phyloP scores from a whole-genome alignment of 352 stramenopile species.

The Phytophthora pistaciae region DNA sequence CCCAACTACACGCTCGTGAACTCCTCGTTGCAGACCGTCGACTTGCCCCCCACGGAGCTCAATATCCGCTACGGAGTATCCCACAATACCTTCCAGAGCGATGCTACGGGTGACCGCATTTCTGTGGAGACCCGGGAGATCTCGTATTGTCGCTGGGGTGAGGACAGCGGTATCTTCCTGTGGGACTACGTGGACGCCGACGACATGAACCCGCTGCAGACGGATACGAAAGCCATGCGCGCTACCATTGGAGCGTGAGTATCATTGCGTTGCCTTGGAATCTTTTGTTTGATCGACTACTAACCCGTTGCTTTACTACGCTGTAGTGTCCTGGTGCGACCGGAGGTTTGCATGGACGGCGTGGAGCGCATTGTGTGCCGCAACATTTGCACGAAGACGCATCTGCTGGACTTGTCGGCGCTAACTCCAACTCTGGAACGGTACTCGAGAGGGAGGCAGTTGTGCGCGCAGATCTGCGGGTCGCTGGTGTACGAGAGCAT shows the following conservation, averaged over 20 bases:
- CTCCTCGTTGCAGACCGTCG: conserved; percentile 22
- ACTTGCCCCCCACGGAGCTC: conserved; percentile 29
- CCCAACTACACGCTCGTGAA: conserved; percentile 35
- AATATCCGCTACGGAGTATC: conserved; percentile 30
- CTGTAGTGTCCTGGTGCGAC: conserved; percentile 43
- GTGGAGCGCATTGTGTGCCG: conserved; percentile 64
- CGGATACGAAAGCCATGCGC: conserved; percentile 25
- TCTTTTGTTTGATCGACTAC: background rate
- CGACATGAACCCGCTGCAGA: conserved; percentile 31
- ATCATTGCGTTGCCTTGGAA: background rate
- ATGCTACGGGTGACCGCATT: too few species aligned
- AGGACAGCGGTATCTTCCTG: conserved; percentile 35
- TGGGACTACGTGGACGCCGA: conserved; percentile 50
- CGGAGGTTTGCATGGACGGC: conserved; percentile 53
- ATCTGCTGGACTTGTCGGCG: conserved; percentile 21
- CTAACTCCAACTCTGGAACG: conserved; percentile 35
- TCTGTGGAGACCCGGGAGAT: too few species aligned
- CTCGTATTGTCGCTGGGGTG: conserved; percentile 11
- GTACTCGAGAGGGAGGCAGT: conserved; percentile 45
- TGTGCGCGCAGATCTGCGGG: conserved; percentile 48
- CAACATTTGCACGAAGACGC: conserved; percentile 68
- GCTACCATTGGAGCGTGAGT: conserved; percentile 46
- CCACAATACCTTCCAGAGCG: too few species aligned
- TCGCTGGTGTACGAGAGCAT: conserved; percentile 63
- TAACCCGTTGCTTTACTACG: background rate